phyloP scores from a whole-genome alignment of 2,329 filamentous ascomycete genomes.

The Thielaviopsis populi region DNA sequence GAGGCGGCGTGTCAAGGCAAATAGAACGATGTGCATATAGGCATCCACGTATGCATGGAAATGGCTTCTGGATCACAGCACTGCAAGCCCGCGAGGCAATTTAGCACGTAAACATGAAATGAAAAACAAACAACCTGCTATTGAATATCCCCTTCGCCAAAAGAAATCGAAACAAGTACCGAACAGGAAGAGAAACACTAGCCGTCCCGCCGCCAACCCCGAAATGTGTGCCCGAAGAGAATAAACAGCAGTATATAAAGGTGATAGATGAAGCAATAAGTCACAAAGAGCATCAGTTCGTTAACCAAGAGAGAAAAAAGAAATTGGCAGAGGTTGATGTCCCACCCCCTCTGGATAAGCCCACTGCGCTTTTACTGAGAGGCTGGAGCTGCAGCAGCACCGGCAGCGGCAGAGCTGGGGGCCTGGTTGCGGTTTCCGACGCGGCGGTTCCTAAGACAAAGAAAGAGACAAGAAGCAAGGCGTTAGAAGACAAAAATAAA shows the following conservation, averaged over 20 bases:
- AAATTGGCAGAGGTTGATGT: background rate
- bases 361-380: background rate
- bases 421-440: slow-evolving; percentile 2
- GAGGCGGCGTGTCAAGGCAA: slow-evolving; percentile 13
- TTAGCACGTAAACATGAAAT: background rate
- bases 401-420: slow-evolving; percentile 17
- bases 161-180: slow-evolving; percentile 8
- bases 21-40: background rate
- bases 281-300: background rate
- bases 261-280: slow-evolving; percentile 10
- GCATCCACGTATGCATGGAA: background rate
- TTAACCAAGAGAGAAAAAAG: background rate
- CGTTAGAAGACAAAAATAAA: too few species aligned
- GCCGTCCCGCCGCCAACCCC: background rate
- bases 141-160: background rate
- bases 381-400: slow-evolving; percentile 15
- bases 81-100: background rate
- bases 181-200: slow-evolving; percentile 17
- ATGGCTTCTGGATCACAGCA: background rate
- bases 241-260: slow-evolving; percentile 11
- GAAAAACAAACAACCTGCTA: slow-evolving; percentile 12
- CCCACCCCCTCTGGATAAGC: background rate
- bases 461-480: too few species aligned
- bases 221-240: slow-evolving; percentile 19
- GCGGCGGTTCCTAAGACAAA: slow-evolving; percentile 9